These are phyloP conservation scores for Russula compacta DNA, from an alignment of 768 basidiomycete genomes.

Conservation along the genomic window DNA sequence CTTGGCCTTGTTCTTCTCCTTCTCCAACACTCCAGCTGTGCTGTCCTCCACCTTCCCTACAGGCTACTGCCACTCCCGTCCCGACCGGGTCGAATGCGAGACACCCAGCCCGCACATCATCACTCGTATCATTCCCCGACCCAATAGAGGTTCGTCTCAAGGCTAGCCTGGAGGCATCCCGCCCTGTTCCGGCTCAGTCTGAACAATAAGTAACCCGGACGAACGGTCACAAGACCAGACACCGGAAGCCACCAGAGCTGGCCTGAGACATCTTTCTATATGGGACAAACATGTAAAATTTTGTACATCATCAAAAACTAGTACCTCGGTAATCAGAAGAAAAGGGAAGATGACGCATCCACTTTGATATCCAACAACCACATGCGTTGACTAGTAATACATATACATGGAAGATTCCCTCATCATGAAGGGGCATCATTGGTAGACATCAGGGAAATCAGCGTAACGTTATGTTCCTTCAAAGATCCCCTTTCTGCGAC, in stretches of 20 bases:
- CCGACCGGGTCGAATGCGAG: slow-evolving; percentile 18
- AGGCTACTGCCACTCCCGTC: neutral
- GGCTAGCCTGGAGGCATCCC: neutral
- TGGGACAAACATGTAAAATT: neutral
- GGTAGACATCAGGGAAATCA: neutral
- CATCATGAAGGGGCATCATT: neutral
- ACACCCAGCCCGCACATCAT: neutral
- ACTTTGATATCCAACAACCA: neutral
- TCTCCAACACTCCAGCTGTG: too few species aligned
- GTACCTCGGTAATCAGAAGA: neutral
- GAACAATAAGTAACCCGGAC: too few species aligned
- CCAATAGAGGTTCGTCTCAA: neutral
- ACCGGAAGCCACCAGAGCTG: neutral
- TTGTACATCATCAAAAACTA: neutral
- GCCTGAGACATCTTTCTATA: neutral
- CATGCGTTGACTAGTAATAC: slow-evolving; percentile 3
- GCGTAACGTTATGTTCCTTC: neutral
- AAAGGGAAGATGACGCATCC: neutral
- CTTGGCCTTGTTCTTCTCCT: neutral
- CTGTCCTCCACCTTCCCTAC: too few species aligned
- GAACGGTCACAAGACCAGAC: neutral
- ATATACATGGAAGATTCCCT: neutral
- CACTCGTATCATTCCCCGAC: neutral
- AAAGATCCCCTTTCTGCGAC: neutral
- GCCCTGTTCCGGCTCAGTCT: too few species aligned